Conservation (phyloP, 805 yeast species). For the Wickerhamiella spandovensis region DNA sequence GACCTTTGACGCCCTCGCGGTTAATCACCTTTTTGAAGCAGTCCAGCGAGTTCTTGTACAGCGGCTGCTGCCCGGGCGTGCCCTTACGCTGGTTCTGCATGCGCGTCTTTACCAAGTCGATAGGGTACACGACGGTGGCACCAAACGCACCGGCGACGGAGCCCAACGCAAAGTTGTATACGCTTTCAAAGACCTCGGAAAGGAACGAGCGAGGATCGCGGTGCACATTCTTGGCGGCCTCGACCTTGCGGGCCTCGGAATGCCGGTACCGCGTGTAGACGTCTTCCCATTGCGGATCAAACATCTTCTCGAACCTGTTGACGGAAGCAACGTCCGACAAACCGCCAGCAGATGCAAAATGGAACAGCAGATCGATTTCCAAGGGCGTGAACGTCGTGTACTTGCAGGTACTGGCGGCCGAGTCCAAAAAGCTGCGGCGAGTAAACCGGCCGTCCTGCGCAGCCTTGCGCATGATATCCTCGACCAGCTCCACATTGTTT, state of each 20-base stretch:
- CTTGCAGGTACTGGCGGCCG: constrained; percentile 28
- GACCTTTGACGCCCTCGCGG: constrained; percentile 70
- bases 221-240: constrained; percentile 30
- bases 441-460: constrained; percentile 28
- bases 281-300: constrained; percentile 33
- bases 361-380: constrained; percentile 32
- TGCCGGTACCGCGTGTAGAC: constrained; percentile 22
- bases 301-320: constrained; percentile 27
- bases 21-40: constrained; percentile 68
- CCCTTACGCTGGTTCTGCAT: constrained; percentile 88
- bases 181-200: constrained; percentile 64
- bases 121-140: constrained; percentile 95
- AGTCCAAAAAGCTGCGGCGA: constrained; percentile 26
- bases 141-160: constrained; percentile 96
- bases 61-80: constrained; percentile 31
- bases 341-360: constrained; percentile 22
- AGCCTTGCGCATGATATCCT: constrained; percentile 22
- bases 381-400: constrained; percentile 31
- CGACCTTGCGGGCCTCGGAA: constrained; percentile 23
- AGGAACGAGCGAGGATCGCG: constrained; percentile 28
- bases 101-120: constrained; percentile 88
- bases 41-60: constrained; percentile 71
- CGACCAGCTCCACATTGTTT: constrained; percentile 30
- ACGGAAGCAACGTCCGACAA: constrained; percentile 19
- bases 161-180: constrained; percentile 78